Evolutionary conservation across 257 asterid genomes (phyloP).

Genomic region (Fraxinus americana): DNA sequence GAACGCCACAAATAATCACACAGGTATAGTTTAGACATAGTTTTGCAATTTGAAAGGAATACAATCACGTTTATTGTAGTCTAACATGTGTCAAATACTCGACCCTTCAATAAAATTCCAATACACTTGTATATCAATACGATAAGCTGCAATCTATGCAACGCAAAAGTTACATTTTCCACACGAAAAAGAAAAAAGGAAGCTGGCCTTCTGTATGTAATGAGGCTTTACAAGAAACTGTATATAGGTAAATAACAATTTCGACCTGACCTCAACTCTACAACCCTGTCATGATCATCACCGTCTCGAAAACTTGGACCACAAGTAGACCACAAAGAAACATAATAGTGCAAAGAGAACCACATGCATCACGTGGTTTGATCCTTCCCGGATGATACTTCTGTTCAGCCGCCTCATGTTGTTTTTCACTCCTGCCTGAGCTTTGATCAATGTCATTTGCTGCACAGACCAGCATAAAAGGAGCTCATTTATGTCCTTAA

Average conservation of each 20-base stretch:
- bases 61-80: neutral
- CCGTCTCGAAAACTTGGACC: slow-evolving; percentile 56
- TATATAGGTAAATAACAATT: neutral
- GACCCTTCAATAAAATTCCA: neutral
- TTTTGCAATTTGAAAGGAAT: neutral
- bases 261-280: neutral
- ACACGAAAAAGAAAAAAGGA: neutral
- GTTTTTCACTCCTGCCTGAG: slow-evolving; percentile 85
- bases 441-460: slow-evolving; percentile 88
- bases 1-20: too few relatives aligned
- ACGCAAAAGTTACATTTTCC: neutral
- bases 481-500: neutral
- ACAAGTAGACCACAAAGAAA: slow-evolving; percentile 60
- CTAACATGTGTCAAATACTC: neutral
- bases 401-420: slow-evolving; percentile 73
- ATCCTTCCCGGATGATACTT: slow-evolving; percentile 73
- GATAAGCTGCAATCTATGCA: neutral
- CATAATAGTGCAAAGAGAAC: slow-evolving; percentile 66
- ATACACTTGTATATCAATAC: neutral
- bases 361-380: slow-evolving; percentile 74
- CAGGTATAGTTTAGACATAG: too few relatives aligned
- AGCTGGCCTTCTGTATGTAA: neutral
- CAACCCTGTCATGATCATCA: slow-evolving; percentile 25
- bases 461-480: slow-evolving; percentile 18
- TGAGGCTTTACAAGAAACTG: slow-evolving; percentile 12